Conservation (phyloP, 2,329 filamentous ascomycete species). For the Nannizzia gypsea region DNA sequence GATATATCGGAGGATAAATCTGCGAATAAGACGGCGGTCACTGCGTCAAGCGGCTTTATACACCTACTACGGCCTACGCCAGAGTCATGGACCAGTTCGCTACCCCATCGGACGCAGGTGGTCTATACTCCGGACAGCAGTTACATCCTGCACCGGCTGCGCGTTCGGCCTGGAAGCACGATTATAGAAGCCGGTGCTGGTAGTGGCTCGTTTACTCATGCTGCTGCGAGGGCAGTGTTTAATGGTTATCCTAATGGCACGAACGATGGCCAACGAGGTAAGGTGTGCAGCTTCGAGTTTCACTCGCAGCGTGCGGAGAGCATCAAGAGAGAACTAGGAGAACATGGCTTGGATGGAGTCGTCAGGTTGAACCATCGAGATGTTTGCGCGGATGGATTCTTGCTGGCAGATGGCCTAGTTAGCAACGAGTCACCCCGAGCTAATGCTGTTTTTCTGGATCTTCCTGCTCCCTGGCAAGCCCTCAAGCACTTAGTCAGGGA, state of each 20-base stretch:
- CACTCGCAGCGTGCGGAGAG: constrained; percentile 34
- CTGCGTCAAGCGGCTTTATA: constrained; percentile 37
- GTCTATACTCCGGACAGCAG: constrained; percentile 45
- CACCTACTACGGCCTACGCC: constrained; percentile 40
- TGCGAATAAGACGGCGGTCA: constrained; percentile 23
- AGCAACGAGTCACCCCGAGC: constrained; percentile 32
- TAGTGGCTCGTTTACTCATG: constrained; percentile 42
- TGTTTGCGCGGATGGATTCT: constrained; percentile 39
- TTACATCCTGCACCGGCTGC: constrained; percentile 39
- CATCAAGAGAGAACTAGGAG: constrained; percentile 32
- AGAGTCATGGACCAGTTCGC: constrained; percentile 40
- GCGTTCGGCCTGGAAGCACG: constrained; percentile 35
- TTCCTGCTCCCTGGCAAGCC: constrained; percentile 41
- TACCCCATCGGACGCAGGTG: constrained; percentile 42
- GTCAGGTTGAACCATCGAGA: constrained; percentile 39
- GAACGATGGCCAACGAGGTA: constrained; percentile 25
- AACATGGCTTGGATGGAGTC: constrained; percentile 34
- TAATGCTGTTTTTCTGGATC: constrained; percentile 39
- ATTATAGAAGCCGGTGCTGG: constrained; percentile 43
- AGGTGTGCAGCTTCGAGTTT: constrained; percentile 42
- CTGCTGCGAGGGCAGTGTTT: constrained; percentile 39
- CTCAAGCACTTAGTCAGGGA: constrained; percentile 36
- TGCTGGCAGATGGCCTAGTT: constrained; percentile 23
- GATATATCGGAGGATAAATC: constrained; percentile 23
- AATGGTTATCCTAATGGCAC: constrained; percentile 29